Base-by-base conservation (phyloP, 2,329 filamentous ascomycete genomes). In the Cladosporium sp. region DNA sequence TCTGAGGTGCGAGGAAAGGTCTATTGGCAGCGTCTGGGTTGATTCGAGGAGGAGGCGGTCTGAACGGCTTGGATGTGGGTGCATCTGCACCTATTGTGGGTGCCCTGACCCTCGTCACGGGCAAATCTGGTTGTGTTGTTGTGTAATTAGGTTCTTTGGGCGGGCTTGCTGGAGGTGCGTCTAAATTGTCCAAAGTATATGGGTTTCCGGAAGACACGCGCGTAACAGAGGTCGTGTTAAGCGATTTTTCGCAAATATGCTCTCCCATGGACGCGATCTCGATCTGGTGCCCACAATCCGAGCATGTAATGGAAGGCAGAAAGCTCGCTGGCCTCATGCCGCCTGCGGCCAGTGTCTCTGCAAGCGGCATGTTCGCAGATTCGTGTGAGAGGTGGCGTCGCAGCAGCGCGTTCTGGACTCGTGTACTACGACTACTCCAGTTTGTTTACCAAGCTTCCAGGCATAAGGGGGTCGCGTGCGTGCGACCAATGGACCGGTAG, bases 221-320 rank as follows among this genome's bases (percentile, higher is more conserved):
- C 38, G 51, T 50, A 36, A 19, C 2, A 2, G 74, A 69, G 55
- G 64, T 66, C 38, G 54, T 25, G 17, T 17, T 34, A 12, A 14
- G 20, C 34, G 54, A 25, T 34, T 56, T 56, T 63, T 56, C 72
- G 72, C 91, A 96, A 61, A 88, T 71, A 76, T 96, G 91, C 58
- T 94, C 90, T 61, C 89, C 90, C 88, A 96, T 92, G 71, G 86
- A 78, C 36, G 88, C 89, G 66, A 96, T 94, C 72, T 91, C 87
- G 59, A 96, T 89, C 69, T 92, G 84, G 40, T 78, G 74, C 40
- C 85, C 84, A 72, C 91, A 96, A 76, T 82, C 86, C 55, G 91
- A 95, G 75, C 91, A 96, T 80, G 93, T 96, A 75, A 96, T 89
- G 22, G 86, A 86, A 69, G 91, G 90, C 78, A 94, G 80, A 64